Conservation (phyloP, 139 green algal genomes). For the Klebsormidium nitens region DNA sequence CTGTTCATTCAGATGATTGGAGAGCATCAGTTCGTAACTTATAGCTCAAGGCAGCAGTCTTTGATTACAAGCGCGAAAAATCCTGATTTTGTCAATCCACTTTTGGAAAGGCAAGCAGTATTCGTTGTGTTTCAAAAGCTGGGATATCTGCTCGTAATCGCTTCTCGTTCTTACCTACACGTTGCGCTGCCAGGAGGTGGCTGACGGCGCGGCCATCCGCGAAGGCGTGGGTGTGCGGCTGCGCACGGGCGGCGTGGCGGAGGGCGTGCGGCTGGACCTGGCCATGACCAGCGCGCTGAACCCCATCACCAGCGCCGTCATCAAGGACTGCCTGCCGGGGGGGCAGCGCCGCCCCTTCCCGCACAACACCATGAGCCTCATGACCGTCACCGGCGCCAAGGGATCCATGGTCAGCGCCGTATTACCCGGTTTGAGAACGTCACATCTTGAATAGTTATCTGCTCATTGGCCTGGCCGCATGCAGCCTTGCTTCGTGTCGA, state of each 20-base stretch:
- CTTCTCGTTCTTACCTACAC: too few species aligned
- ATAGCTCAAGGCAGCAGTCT: too few species aligned
- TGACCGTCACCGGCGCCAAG: conserved; percentile 74
- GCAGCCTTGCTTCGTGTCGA: neutral
- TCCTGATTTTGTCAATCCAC: too few species aligned
- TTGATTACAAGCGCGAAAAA: too few species aligned
- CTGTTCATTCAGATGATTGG: too few species aligned
- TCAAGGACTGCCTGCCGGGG: conserved; percentile 76
- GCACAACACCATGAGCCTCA: conserved; percentile 88
- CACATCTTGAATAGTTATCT: conserved; percentile 2
- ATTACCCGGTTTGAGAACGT: neutral
- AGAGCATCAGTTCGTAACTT: too few species aligned
- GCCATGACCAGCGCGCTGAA: conserved; percentile 66
- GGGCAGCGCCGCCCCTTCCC: conserved; percentile 74
- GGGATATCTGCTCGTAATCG: too few species aligned
- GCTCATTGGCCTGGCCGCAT: conserved; percentile 1
- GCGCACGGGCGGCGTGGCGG: conserved; percentile 14
- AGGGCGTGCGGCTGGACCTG: conserved; percentile 39
- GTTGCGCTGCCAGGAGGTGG: too few species aligned
- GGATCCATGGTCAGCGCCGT: conserved; percentile 69
- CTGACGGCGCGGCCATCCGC: too few species aligned
- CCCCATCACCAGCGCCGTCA: conserved; percentile 69
- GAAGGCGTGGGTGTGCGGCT: conserved; percentile 36
- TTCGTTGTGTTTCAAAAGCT: too few species aligned
- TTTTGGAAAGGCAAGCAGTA: too few species aligned